phyloP scores from a whole-genome alignment of 805 yeast genomes.

The Kuraishia piskuri region DNA sequence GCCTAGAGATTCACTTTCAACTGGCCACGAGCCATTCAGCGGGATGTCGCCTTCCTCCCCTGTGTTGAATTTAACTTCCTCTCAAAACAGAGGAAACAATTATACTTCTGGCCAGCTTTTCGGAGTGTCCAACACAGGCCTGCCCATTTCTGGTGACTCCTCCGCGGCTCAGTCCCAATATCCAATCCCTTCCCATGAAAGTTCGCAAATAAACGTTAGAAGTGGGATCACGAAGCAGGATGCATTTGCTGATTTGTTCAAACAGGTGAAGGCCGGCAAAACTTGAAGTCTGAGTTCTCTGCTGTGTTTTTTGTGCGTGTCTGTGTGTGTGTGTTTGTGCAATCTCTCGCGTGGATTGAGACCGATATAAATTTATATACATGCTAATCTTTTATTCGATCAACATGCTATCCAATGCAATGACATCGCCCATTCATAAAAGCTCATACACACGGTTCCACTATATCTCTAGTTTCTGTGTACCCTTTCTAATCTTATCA shows the following conservation, averaged over 20 bases:
- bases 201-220: not conserved
- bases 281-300: not conserved
- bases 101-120: not conserved
- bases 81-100: not conserved
- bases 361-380: too few species aligned
- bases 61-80: not conserved
- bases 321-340: too few species aligned
- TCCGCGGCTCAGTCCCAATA: not conserved
- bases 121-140: not conserved
- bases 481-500: not conserved
- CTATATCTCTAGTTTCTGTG: not conserved
- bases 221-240: not conserved
- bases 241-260: conserved; percentile 3
- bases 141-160: not conserved
- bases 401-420: not conserved
- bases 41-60: not conserved
- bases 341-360: not conserved
- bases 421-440: too few species aligned
- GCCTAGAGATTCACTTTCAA: not conserved
- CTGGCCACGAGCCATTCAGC: not conserved
- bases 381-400: not conserved
- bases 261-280: not conserved
- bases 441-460: not conserved
- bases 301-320: too few species aligned
- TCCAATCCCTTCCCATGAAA: not conserved